These are phyloP conservation scores for Postia placenta DNA, from an alignment of 768 basidiomycete genomes.

Conservation along the genomic window DNA sequence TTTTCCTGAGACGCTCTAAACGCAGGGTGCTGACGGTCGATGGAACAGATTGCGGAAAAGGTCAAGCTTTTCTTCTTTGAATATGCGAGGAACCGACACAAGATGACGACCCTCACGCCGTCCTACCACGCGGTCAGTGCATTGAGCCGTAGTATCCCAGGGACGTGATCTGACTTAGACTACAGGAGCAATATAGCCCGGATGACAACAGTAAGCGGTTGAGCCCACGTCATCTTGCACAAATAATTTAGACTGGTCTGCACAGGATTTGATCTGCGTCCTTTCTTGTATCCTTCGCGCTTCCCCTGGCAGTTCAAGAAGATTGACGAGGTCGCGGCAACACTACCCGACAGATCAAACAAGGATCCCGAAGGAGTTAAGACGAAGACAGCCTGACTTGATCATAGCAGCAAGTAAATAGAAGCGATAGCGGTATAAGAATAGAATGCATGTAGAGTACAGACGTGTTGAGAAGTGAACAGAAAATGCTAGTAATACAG, in stretches of 20 bases:
- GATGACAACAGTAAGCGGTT: slow-evolving; percentile 84
- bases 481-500: not conserved
- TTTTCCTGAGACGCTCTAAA: not conserved
- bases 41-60: slow-evolving; percentile 82
- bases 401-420: not conserved
- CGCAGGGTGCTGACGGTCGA: not conserved
- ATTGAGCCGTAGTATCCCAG: slow-evolving; percentile 3
- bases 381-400: not conserved
- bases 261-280: slow-evolving; percentile 88
- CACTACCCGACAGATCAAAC: slow-evolving; percentile 64
- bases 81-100: slow-evolving; percentile 93
- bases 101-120: slow-evolving; percentile 96
- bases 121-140: slow-evolving; percentile 86
- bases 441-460: not conserved
- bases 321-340: slow-evolving; percentile 82
- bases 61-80: slow-evolving; percentile 98
- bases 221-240: not conserved
- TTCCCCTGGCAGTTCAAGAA: slow-evolving; percentile 98
- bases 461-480: not conserved
- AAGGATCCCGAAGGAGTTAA: slow-evolving; percentile 6
- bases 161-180: not conserved
- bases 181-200: slow-evolving; percentile 90
- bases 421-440: no score
- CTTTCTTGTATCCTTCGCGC: slow-evolving; percentile 91
- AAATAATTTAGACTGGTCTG: slow-evolving; percentile 9